Evolutionary conservation across 495 filamentous ascomycete species (phyloP), one percentile per base, ranked within the genome.

Genomic region (Neurospora intermedia): DNA sequence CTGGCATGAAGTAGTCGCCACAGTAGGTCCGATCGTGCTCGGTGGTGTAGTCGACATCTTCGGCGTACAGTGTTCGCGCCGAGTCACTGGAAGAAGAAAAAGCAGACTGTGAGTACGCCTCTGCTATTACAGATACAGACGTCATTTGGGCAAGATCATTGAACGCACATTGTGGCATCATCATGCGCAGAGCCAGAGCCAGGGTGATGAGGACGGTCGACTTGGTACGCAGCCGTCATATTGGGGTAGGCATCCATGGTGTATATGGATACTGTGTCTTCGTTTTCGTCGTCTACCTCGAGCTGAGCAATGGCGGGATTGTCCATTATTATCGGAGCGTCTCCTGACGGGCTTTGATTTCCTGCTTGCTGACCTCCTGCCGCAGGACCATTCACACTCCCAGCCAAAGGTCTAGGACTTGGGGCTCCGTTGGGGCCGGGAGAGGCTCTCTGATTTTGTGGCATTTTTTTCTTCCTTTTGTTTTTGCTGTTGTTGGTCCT

Each of bases 1-100:
- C 90, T 41, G 92, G 92, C 89, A 93, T 91, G 79, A 86, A 91
- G 80, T 93, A 94, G 71, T 83, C 83, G 40, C 87, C 84, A 78
- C 87, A 89, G 80, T 95, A 95, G 73, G 87, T 85, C 27, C 91
- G 88, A 48, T 85, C 89, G 80, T 93, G 87, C 75, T 93, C 91
- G 23, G 84, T 75, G 42, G 87, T 78, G 74, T 86, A 87, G 73
- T 87, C 83, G 69, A 91, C 79, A 73, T 87, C 85, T 9, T 85
- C 79, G 70, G 86, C 85, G 71, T 86, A 87, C 69, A 91, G 80
- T 6, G 90, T 92, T 70, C 84, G 85, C 27, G 89, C 89, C 71
- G 84, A 85, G 77, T 88, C 88, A 75, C 74, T 82, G 69, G 18
- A 38, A 27, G 18, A 69, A 10, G 27, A 15, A 35, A 66, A 18